Conservation (phyloP, 2,329 filamentous ascomycete genomes). For the Xylaria sp. region DNA sequence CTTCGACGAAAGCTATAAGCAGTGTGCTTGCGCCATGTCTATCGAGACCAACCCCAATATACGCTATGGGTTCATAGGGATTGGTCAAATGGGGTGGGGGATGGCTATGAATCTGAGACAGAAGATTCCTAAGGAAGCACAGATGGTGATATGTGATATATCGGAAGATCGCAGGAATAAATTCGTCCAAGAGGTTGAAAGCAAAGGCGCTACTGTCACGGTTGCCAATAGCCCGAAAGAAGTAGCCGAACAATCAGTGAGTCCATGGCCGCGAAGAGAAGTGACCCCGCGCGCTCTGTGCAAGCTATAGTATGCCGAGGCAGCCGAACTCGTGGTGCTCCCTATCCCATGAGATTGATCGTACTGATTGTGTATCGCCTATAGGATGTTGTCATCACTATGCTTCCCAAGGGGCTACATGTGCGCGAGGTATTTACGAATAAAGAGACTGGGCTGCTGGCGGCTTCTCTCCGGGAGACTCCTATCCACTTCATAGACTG, state of each 20-base stretch:
- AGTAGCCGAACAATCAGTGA: constrained; percentile 32
- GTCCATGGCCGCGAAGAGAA: constrained; percentile 2
- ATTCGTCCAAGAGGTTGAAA: constrained; percentile 24
- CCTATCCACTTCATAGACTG: constrained; percentile 34
- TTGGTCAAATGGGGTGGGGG: constrained; percentile 33
- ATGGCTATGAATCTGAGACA: constrained; percentile 34
- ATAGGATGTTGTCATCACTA: constrained; percentile 33
- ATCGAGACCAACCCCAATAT: constrained; percentile 15
- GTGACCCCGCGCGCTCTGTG: constrained; percentile 8
- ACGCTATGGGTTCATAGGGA: constrained; percentile 34
- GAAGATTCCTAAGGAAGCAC: constrained; percentile 25
- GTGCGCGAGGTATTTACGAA: constrained; percentile 34
- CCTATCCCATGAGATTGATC: neutral
- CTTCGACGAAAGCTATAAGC: too few species aligned
- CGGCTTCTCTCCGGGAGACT: constrained; percentile 23
- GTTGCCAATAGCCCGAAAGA: constrained; percentile 27
- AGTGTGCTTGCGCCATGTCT: constrained; percentile 10
- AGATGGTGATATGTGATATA: constrained; percentile 36
- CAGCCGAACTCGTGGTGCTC: neutral
- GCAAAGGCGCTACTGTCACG: constrained; percentile 14
- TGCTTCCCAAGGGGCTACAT: constrained; percentile 29
- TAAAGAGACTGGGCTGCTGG: constrained; percentile 25
- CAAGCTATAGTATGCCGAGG: neutral
- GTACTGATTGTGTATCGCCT: neutral
- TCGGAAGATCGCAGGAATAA: constrained; percentile 24